Conservation (phyloP, 1,284 basidiomycete species). For the Xerocomus nothofagi region DNA sequence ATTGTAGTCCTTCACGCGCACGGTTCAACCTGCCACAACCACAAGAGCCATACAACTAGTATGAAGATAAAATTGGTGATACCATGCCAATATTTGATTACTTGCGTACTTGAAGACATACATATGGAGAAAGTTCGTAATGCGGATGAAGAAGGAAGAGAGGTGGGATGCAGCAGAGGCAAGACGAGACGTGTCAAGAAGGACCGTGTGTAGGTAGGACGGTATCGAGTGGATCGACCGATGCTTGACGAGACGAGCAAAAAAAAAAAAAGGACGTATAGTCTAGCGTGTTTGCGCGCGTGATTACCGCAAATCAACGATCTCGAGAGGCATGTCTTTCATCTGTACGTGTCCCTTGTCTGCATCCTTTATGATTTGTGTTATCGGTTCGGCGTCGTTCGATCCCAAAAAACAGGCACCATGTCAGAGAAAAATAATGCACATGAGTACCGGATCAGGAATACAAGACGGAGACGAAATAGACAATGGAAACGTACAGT, state of each 20-base stretch:
- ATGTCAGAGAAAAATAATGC: not conserved
- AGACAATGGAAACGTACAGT: conserved; percentile 50
- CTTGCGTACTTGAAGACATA: conserved; percentile 6
- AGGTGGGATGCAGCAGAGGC: not conserved
- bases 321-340: conserved; percentile 67
- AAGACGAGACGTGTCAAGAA: conserved; percentile 8
- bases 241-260: not conserved
- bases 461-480: not conserved
- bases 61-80: not conserved
- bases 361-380: conserved; percentile 52
- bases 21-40: no score
- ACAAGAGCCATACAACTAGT: not conserved
- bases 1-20: no score
- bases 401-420: not conserved
- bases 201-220: not conserved
- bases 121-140: conserved; percentile 5
- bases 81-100: conserved; percentile 6
- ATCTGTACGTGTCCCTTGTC: conserved; percentile 81
- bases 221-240: not conserved
- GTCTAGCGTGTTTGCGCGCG: not conserved
- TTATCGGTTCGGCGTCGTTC: not conserved
- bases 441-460: conserved; percentile 5
- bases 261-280: not conserved
- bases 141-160: not conserved
- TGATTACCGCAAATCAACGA: conserved; percentile 62